Evolutionary conservation across 805 yeast genomes (phyloP), one percentile per base, ranked within the genome.

Genomic region (Blastobotrys peoriensis): DNA sequence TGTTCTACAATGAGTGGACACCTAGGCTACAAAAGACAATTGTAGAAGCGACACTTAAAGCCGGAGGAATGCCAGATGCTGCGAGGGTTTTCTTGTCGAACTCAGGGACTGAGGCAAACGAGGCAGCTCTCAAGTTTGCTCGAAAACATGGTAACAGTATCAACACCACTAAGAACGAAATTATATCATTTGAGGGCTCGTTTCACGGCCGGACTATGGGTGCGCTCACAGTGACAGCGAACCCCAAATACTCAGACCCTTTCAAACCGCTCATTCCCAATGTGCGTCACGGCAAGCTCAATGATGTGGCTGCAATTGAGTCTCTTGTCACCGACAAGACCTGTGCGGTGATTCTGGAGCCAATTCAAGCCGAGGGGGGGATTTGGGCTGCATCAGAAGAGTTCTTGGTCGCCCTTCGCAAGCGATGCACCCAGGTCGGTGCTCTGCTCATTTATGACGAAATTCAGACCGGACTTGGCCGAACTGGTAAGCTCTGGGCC

Each of bases 361-460:
- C 98, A 18, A 82, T 93, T 47, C 98, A 93, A 70, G 98, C 98
- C 54, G 98, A 91, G 68, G 98, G 98, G 46, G 98, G 98, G 46
- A 81, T 91, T 16, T 78, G 80, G 58, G 78, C 82, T 17, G 75
- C 86, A 47, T 71, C 75, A 33, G 54, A 65, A 0, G 85, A 79
- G 36, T 88, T 86, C 60, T 70, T 91, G 50, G 60, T 70, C 3
- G 78, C 77, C 40, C 68, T 91, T 61, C 81, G 83, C 54, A 64
- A 75, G 55, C 65, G 84, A 45, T 86, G 96, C 62, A 67, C 69
- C 45, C 73, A 80, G 45, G 73, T 81, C 54, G 79, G 83, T 44
- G 94, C 85, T 8, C 61, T 86, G 25, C 75, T 91, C 47, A 89
- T 91, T 52, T 88, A 80, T 62, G 98, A 91, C 68, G 98, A 91